These are phyloP conservation scores for Starmerella vaccinii DNA, from an alignment of 805 yeast species.

Conservation along the genomic window DNA sequence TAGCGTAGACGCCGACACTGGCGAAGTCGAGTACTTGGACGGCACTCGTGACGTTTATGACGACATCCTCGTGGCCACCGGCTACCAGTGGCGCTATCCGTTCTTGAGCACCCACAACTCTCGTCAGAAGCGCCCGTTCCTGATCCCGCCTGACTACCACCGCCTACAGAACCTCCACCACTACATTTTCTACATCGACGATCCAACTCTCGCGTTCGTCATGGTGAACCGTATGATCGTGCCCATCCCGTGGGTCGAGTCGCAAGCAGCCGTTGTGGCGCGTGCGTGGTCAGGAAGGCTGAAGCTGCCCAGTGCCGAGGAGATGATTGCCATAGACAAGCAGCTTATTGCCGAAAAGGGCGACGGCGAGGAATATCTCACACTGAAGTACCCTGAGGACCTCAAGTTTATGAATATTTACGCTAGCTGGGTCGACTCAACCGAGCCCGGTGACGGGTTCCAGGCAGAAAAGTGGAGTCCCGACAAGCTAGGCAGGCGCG, in stretches of 20 bases:
- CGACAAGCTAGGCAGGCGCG: not conserved
- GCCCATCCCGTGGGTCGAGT: conserved; percentile 33
- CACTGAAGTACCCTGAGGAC: conserved; percentile 46
- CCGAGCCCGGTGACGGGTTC: not conserved
- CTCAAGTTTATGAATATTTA: conserved; percentile 39
- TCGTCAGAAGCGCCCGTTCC: conserved; percentile 14
- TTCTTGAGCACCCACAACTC: conserved; percentile 33
- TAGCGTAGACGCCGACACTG: conserved; percentile 29
- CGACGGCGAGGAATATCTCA: conserved; percentile 42
- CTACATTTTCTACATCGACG: conserved; percentile 46
- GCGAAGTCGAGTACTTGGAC: conserved; percentile 38
- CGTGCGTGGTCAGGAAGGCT: conserved; percentile 51
- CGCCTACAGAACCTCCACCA: conserved; percentile 46
- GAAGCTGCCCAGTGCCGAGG: conserved; percentile 38
- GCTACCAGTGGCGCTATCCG: conserved; percentile 60
- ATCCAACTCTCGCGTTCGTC: conserved; percentile 54
- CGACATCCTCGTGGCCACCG: conserved; percentile 58
- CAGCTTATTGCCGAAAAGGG: conserved; percentile 38
- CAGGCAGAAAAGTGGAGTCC: not conserved
- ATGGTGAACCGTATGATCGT: conserved; percentile 36
- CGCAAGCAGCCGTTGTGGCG: conserved; percentile 57
- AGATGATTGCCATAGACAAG: conserved; percentile 38
- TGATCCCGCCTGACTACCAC: conserved; percentile 34
- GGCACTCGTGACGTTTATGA: conserved; percentile 45
- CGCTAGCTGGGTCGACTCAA: not conserved